phyloP scores from a whole-genome alignment of 176 grass and related monocot species.

The sorghum (Sorghum bicolor) region DNA sequence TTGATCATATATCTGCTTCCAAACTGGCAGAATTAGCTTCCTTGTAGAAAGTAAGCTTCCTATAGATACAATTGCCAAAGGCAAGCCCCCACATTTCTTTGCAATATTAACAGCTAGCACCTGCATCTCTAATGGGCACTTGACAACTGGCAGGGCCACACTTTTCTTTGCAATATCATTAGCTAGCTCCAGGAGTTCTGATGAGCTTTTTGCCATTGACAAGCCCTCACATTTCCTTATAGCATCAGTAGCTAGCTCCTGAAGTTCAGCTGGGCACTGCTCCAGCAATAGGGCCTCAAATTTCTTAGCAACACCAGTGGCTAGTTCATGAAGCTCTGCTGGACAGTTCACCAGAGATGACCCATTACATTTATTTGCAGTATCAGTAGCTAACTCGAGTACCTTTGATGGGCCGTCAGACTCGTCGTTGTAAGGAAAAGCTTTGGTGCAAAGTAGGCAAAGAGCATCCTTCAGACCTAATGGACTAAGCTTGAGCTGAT shows the following conservation, averaged over 20 bases:
- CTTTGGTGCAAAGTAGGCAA: not conserved
- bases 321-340: not conserved
- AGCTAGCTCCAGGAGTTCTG: not conserved
- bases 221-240: not conserved
- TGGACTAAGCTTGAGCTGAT: not conserved
- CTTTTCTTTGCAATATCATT: not conserved
- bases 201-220: not conserved
- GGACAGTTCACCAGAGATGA: not conserved
- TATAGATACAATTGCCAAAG: not conserved
- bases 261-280: not conserved
- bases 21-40: not conserved
- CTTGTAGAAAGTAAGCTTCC: not conserved
- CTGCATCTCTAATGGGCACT: not conserved
- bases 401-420: not conserved
- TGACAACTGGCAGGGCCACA: not conserved
- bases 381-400: not conserved
- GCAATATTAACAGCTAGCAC: not conserved
- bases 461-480: not conserved
- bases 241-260: not conserved
- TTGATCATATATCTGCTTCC: constrained; percentile 2
- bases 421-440: not conserved
- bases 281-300: not conserved
- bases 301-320: not conserved
- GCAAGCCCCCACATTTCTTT: not conserved
- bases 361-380: not conserved